These are phyloP conservation scores for Rubia balearica DNA, from an alignment of 305 asterid species.

Conservation along the genomic window DNA sequence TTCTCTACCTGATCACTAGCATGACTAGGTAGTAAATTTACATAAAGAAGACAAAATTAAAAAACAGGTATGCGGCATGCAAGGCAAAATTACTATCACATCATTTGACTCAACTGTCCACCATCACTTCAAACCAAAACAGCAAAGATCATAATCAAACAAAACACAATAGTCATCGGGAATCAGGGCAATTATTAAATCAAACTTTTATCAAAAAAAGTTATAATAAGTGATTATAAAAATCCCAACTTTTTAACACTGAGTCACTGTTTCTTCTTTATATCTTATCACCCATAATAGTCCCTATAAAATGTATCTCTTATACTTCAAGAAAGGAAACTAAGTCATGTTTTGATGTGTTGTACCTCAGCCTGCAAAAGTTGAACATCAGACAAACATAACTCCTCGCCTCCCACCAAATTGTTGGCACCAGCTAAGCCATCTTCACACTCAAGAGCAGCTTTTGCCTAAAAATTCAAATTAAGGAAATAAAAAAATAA, in stretches of 20 bases:
- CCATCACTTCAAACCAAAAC: neutral
- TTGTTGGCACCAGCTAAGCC: neutral
- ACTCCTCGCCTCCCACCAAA: neutral
- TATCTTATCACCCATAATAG: neutral
- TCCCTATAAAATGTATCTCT: neutral
- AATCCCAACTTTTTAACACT: neutral
- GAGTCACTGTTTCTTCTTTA: no score
- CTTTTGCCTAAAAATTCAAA: neutral
- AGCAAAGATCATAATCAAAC: neutral
- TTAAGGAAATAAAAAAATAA: no score
- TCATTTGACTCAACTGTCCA: neutral
- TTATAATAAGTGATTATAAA: no score
- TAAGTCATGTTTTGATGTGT: neutral
- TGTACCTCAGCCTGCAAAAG: neutral
- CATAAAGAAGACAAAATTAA: neutral
- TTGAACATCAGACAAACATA: neutral
- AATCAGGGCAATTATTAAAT: neutral
- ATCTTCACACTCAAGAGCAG: neutral
- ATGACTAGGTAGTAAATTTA: neutral
- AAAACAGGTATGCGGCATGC: neutral
- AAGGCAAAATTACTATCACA: neutral
- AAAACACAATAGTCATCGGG: neutral
- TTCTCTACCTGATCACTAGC: neutral
- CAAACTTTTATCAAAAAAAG: neutral
- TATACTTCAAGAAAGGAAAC: neutral